A percentile compares a stretch with the other conserved stretches of the same genome.
phyloP scores from a whole-genome alignment of 1,139 yeast genomes.

The Yamadazyma sp. region DNA sequence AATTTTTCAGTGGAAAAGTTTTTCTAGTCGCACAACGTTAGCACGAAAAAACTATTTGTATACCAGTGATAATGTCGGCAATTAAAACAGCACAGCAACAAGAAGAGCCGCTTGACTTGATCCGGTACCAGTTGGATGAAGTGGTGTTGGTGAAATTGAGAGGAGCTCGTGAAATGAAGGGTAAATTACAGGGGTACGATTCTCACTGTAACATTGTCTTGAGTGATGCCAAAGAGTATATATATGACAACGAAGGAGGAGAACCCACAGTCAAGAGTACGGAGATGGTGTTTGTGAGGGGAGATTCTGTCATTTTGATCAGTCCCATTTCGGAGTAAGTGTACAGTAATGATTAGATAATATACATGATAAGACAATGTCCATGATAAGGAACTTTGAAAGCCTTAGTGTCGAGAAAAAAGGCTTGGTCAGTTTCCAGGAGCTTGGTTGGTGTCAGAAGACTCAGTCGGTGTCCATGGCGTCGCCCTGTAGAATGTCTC shows the following conservation, averaged over 20 bases:
- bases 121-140: conserved; percentile 86
- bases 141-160: conserved; percentile 83
- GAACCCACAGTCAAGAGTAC: conserved; percentile 56
- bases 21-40: not conserved
- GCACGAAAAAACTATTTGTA: not conserved
- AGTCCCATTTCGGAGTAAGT: conserved; percentile 35
- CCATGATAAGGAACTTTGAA: too few species aligned
- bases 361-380: not conserved
- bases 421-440: too few species aligned
- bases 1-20: conserved; percentile 2
- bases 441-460: too few species aligned
- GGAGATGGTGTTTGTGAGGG: conserved; percentile 94
- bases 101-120: conserved; percentile 78
- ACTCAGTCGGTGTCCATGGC: too few species aligned
- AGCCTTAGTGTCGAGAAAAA: too few species aligned
- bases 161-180: conserved; percentile 93
- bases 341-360: not conserved
- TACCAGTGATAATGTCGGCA: conserved; percentile 38
- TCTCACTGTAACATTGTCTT: conserved; percentile 95
- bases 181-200: conserved; percentile 91
- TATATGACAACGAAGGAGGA: conserved; percentile 55
- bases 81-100: conserved; percentile 35
- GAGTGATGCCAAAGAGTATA: conserved; percentile 88
- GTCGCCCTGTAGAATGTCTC: conserved; percentile 16
- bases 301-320: conserved; percentile 87